A percentile compares a stretch with the other conserved stretches of the same genome.
Conservation (phyloP, 2,329 filamentous ascomycete genomes). For the Atkinsonella texensis region DNA sequence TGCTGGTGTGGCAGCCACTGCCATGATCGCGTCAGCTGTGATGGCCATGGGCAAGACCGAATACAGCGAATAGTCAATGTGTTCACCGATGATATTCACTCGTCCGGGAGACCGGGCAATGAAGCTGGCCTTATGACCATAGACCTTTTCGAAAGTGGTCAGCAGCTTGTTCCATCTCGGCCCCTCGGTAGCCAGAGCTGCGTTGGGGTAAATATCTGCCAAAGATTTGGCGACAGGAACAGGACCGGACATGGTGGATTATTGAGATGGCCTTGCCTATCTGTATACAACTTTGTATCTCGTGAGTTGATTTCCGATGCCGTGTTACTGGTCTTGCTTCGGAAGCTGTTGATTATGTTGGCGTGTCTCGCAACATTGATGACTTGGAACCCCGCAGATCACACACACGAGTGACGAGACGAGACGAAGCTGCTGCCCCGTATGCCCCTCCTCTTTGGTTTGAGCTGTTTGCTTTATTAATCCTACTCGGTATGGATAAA, state of each 20-base stretch:
- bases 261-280: background rate
- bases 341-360: background rate
- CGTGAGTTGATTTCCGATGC: background rate
- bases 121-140: constrained; percentile 63
- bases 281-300: background rate
- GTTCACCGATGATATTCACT: constrained; percentile 97
- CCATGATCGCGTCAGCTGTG: constrained; percentile 79
- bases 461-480: background rate
- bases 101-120: constrained; percentile 83
- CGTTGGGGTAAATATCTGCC: constrained; percentile 70
- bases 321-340: background rate
- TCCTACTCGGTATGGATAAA: no score
- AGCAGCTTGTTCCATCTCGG: constrained; percentile 67
- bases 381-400: background rate
- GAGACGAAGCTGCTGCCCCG: background rate
- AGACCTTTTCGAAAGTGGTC: constrained; percentile 55
- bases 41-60: constrained; percentile 93
- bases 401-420: background rate
- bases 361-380: background rate
- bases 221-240: constrained; percentile 69
- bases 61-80: constrained; percentile 98
- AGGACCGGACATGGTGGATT: constrained; percentile 32
- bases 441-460: background rate
- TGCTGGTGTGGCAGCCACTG: constrained; percentile 48
- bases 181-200: constrained; percentile 55